phyloP scores from a whole-genome alignment of 495 filamentous ascomycete species.

The Cercophora sp. region DNA sequence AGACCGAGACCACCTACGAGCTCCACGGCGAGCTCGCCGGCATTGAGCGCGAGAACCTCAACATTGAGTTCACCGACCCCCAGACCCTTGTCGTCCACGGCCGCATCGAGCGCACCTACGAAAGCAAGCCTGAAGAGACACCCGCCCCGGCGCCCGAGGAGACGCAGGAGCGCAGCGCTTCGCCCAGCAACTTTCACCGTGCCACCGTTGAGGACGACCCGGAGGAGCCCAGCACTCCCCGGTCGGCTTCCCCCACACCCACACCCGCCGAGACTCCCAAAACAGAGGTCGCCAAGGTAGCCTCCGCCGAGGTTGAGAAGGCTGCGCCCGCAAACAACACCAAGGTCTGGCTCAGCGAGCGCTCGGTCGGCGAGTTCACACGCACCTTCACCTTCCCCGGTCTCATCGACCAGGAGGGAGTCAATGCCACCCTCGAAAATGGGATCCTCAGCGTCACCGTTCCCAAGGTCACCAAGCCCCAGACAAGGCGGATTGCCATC shows the following conservation, averaged over 20 bases:
- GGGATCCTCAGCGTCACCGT: constrained; percentile 61
- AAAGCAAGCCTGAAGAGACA: neutral
- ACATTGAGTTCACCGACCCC: constrained; percentile 79
- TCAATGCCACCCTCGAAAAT: constrained; percentile 59
- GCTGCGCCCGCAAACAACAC: constrained; percentile 27
- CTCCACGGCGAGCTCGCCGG: constrained; percentile 87
- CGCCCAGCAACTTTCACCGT: constrained; percentile 4
- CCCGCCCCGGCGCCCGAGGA: neutral
- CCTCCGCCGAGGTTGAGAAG: constrained; percentile 15
- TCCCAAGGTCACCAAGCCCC: constrained; percentile 60
- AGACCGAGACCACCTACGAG: constrained; percentile 61
- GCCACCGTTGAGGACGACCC: constrained; percentile 27
- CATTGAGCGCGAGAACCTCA: constrained; percentile 68
- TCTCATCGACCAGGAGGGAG: constrained; percentile 67
- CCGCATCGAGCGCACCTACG: constrained; percentile 55
- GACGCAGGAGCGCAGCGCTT: constrained; percentile 12
- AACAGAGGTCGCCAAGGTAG: neutral
- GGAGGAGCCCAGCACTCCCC: constrained; percentile 13
- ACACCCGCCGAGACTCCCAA: neutral
- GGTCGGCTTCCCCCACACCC: neutral
- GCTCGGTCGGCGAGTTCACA: constrained; percentile 70
- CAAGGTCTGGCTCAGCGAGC: constrained; percentile 66
- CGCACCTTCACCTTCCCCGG: constrained; percentile 71
- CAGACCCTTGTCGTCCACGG: constrained; percentile 72
- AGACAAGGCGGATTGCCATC: constrained; percentile 5